Evolutionary conservation across 352 stramenopile genomes (phyloP).

Genomic region (Phytophthora europaea): DNA sequence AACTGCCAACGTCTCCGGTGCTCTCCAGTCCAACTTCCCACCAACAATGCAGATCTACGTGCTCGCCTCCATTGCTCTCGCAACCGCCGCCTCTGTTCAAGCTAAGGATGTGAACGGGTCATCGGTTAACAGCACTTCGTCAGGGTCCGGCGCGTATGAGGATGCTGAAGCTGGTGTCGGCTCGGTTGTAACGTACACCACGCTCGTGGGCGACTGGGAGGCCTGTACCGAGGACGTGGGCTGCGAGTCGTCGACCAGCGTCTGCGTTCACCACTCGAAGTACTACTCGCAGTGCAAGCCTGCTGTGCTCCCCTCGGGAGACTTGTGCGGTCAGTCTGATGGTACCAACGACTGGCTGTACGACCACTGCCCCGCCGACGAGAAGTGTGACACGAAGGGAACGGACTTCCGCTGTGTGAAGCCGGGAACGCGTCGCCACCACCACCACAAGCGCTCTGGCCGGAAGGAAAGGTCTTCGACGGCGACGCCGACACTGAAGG

Average conservation of each 20-base stretch:
- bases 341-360: conserved; percentile 32
- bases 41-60: conserved; percentile 25
- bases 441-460: conserved; percentile 2
- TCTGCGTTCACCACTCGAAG: conserved; percentile 27
- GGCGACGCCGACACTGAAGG: neutral
- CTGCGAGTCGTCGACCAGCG: conserved; percentile 5
- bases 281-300: conserved; percentile 38
- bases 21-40: neutral
- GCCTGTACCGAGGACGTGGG: conserved; percentile 24
- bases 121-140: conserved; percentile 1
- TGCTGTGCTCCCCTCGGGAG: conserved; percentile 12
- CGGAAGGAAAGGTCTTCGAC: neutral
- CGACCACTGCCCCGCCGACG: conserved; percentile 16
- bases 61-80: conserved; percentile 7
- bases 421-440: conserved; percentile 3
- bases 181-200: neutral
- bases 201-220: conserved; percentile 7
- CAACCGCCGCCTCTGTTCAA: conserved; percentile 8
- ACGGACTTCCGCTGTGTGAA: conserved; percentile 14
- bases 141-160: neutral
- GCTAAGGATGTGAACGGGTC: neutral
- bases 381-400: conserved; percentile 7
- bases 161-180: neutral
- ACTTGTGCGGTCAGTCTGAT: conserved; percentile 25
- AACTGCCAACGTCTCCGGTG: neutral